Evolutionary conservation across 345 rosid genomes (phyloP), one percentile per base, ranked within the genome.

Genomic region (Lepidium aucheri): DNA sequence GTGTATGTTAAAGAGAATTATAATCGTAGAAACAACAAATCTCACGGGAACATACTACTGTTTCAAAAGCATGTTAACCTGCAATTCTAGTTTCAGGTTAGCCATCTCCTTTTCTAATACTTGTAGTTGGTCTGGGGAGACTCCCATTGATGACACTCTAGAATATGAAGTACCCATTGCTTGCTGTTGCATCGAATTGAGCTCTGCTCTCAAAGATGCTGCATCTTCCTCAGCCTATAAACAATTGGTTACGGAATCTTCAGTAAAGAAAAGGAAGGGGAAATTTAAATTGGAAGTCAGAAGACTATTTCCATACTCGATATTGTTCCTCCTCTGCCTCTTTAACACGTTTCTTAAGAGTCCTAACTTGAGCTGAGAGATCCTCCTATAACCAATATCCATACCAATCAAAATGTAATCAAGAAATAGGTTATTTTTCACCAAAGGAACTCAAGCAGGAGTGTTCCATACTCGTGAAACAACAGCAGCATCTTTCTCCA

Each of bases 401-500:
- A 53, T 15, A 18, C 28, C 53, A 61, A 65, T 60, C 56, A 74
- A 65, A 46, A 70, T 16, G 26, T 52, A 44, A 32, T 9, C 39
- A 69, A 65, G 9, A 40, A 24, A 38, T 45, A 38, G 51, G 22
- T 6, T 15, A 17, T 0, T 8, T 5, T 14, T 36, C 40, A 67
- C 20, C 30, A 34, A 42, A 22, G 45, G 13, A 30, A 52, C 38
- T 36, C 53, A 58, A 28, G 60, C 7, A 51, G 4, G 6, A 36
- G 72, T 40, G 10, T 18, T 33, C 39, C 43, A 7, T 80, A 87
- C 99, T 83, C 95, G 85, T 71, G 82, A 83, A 76, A 90, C 95
- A 78, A 90, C 97, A 70, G 99, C 95, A 44, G 97, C 99, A 84
- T 94, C 97, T 81, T 94, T 94, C 86, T 94, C 97, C 88, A 90